A percentile compares a stretch with the other conserved stretches of the same genome.
These are phyloP conservation scores for Penicillium brevicompactum DNA, from an alignment of 2,329 filamentous ascomycete species.

Conservation along the genomic window DNA sequence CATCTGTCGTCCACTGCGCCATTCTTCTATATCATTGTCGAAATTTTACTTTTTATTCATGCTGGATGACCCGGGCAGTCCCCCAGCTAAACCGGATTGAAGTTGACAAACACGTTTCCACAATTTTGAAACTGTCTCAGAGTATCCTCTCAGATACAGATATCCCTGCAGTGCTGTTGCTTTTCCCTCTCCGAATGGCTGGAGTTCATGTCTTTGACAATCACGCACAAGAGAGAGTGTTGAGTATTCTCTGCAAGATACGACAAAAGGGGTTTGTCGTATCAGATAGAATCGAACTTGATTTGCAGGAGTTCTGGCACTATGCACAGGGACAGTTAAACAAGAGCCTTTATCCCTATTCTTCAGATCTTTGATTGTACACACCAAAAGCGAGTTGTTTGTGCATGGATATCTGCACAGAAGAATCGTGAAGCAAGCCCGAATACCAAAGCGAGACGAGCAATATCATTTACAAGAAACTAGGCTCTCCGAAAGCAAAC, in stretches of 20 bases:
- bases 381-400: too few species aligned
- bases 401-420: too few species aligned
- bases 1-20: background rate
- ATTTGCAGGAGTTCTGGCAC: background rate
- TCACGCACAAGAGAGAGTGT: background rate
- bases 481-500: too few species aligned
- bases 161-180: background rate
- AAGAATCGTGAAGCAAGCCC: too few species aligned
- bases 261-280: background rate
- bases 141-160: background rate
- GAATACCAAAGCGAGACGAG: too few species aligned
- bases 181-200: background rate
- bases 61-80: background rate
- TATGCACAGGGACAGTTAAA: background rate
- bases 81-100: conserved; percentile 1
- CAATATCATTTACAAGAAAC: too few species aligned
- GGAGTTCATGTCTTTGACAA: background rate
- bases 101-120: background rate
- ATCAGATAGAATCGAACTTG: background rate
- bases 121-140: background rate
- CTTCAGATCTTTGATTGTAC: too few species aligned
- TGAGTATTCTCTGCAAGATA: background rate
- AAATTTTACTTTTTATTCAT: conserved; percentile 3
- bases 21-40: conserved; percentile 1
- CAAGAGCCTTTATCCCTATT: background rate